Evolutionary conservation across 306 rosid species (phyloP), one percentile per base, ranked within the genome.

Genomic region (Pyrus bretschneideri): DNA sequence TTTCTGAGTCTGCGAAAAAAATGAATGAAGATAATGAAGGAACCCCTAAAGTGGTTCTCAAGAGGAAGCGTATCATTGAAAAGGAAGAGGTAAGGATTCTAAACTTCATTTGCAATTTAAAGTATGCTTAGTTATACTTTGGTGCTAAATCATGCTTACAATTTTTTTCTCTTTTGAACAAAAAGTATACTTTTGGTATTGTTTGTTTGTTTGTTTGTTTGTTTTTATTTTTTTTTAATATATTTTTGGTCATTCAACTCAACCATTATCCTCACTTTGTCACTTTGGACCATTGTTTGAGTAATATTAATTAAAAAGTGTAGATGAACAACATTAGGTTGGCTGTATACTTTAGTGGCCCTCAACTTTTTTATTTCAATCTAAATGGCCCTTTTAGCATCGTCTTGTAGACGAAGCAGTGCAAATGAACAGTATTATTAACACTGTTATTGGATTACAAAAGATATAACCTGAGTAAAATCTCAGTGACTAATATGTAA

Each of bases 21-120:
- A 44, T 35, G n/a, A 65, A 69, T 11, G 75, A 74, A 55, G 69
- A 69, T 57, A 61, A 15, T 44, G 83, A 65, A 81, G 82, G 79
- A 83, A 69, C 80, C 75, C 23, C 79, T n/a, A 81, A 82, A 81
- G 64, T 79, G 73, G 75, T 72, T 76, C 45, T 63, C 85, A 85
- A 69, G 78, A 77, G 81, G 82, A 83, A 80, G 73, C 35, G 40
- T 49, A 23, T 74, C 44, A 31, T 72, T 71, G 84, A 19, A 27
- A 71, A 70, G 75, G 84, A 64, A 65, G 77, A 79, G 86, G 89
- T 88, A 77, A 74, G 2, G 51, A 45, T 45, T 72, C 68, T 57
- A 55, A 73, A 72, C 69, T 22, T 30, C 38, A 45, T 64, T 58
- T 60, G 31, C 60, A 51, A 6, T 33, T 29, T 14, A 33, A 25